Evolutionary conservation across 2,329 filamentous ascomycete genomes (phyloP).

Genomic region (Diaporthe ampelina): DNA sequence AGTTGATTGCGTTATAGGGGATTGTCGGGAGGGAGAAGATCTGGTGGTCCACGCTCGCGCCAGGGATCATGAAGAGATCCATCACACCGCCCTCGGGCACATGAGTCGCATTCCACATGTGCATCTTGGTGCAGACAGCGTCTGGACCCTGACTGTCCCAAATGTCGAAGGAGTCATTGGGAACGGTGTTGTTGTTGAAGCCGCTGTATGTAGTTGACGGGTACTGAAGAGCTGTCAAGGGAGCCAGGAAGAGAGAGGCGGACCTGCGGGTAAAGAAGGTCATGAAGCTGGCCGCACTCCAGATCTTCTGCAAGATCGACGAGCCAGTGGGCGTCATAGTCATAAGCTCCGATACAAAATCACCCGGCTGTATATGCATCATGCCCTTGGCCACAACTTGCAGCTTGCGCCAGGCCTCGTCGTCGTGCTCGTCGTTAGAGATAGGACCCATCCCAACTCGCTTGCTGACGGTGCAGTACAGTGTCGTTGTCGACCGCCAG

Average conservation of each 20-base stretch:
- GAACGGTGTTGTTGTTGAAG: conserved; percentile 66
- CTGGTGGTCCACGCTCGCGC: conserved; percentile 73
- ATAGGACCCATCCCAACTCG: conserved; percentile 42
- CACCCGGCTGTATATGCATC: conserved; percentile 66
- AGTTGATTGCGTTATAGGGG: conserved; percentile 73
- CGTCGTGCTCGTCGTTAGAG: conserved; percentile 48
- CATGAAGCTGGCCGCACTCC: conserved; percentile 65
- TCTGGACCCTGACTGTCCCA: conserved; percentile 46
- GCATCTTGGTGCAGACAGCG: conserved; percentile 64
- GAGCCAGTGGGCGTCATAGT: conserved; percentile 67
- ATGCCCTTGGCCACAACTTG: conserved; percentile 70
- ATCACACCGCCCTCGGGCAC: conserved; percentile 52
- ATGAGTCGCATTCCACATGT: conserved; percentile 69
- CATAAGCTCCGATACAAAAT: conserved; percentile 69
- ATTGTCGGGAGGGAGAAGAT: conserved; percentile 75
- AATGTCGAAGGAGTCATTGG: conserved; percentile 58
- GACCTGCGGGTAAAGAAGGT: conserved; percentile 69
- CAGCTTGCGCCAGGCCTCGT: conserved; percentile 58
- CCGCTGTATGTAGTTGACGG: conserved; percentile 62
- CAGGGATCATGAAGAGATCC: conserved; percentile 73
- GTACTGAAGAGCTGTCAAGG: conserved; percentile 69
- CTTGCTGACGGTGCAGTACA: conserved; percentile 72
- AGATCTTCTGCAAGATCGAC: conserved; percentile 58
- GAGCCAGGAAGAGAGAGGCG: conserved; percentile 66
- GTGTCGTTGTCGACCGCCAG: conserved; percentile 73